phyloP scores from a whole-genome alignment of 1,139 yeast species.

The Taphrina populina region DNA sequence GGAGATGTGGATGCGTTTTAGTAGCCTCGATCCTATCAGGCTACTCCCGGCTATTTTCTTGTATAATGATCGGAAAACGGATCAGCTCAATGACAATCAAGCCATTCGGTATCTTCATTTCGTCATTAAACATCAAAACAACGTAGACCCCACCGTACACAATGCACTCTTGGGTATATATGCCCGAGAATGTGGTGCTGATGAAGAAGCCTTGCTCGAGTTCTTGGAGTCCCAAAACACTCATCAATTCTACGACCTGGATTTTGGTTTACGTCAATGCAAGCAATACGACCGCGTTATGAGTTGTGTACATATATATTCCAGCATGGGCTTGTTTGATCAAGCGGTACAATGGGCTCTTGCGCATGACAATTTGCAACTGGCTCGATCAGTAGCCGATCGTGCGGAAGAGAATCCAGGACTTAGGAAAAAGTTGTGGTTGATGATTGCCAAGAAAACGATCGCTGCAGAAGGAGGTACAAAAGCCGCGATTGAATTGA shows the following conservation, averaged over 20 bases:
- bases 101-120: slow-evolving; percentile 64
- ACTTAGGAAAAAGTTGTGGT: slow-evolving; percentile 70
- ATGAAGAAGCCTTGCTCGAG: slow-evolving; percentile 51
- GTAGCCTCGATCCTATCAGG: slow-evolving; percentile 56
- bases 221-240: slow-evolving; percentile 50
- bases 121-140: slow-evolving; percentile 56
- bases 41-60: slow-evolving; percentile 74
- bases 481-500: slow-evolving; percentile 47
- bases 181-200: slow-evolving; percentile 55
- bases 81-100: slow-evolving; percentile 52
- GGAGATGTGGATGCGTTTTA: slow-evolving; percentile 70
- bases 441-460: slow-evolving; percentile 62
- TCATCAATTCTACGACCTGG: slow-evolving; percentile 57
- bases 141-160: slow-evolving; percentile 57
- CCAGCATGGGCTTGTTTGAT: slow-evolving; percentile 66
- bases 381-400: slow-evolving; percentile 61
- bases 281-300: slow-evolving; percentile 58
- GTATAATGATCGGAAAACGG: slow-evolving; percentile 49
- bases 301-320: slow-evolving; percentile 69
- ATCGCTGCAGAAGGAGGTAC: slow-evolving; percentile 47
- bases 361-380: slow-evolving; percentile 58
- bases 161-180: slow-evolving; percentile 72
- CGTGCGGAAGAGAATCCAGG: slow-evolving; percentile 52
- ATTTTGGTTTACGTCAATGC: slow-evolving; percentile 74
- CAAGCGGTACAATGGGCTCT: slow-evolving; percentile 79